These are phyloP conservation scores for Tetrahymena borealis DNA, from an alignment of 73 alveolate genomes.

Conservation along the genomic window DNA sequence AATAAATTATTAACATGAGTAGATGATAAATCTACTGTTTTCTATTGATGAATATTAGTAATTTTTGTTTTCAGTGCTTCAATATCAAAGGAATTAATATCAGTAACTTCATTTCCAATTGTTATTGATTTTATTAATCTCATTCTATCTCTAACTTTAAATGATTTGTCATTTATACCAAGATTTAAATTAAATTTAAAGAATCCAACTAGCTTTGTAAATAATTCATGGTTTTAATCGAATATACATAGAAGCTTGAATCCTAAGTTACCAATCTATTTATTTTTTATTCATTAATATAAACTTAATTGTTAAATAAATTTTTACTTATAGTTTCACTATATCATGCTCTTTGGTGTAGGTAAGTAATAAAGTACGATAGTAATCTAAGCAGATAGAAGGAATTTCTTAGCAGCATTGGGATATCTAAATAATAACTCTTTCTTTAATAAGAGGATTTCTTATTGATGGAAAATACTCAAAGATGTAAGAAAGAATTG, in stretches of 20 bases:
- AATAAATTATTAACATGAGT: background rate
- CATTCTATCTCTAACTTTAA: background rate
- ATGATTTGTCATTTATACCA: background rate
- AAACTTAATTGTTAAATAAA: background rate
- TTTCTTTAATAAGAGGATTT: background rate
- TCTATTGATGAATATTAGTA: background rate
- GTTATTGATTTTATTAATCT: background rate
- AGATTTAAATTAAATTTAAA: background rate
- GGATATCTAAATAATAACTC: background rate
- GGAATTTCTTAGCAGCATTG: background rate
- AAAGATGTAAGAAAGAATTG: background rate
- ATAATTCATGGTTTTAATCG: background rate
- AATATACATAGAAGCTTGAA: background rate
- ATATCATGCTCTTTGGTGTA: background rate
- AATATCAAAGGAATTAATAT: background rate
- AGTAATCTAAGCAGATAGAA: background rate
- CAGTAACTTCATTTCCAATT: background rate
- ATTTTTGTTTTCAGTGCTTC: background rate
- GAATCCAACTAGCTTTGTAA: background rate
- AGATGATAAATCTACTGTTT: background rate
- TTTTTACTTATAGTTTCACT: background rate
- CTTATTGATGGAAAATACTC: background rate
- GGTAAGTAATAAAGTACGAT: background rate
- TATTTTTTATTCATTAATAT: background rate
- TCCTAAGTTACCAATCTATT: background rate